Base-by-base conservation (phyloP, 495 filamentous ascomycete species). In the Xanthoparmelia taractica region DNA sequence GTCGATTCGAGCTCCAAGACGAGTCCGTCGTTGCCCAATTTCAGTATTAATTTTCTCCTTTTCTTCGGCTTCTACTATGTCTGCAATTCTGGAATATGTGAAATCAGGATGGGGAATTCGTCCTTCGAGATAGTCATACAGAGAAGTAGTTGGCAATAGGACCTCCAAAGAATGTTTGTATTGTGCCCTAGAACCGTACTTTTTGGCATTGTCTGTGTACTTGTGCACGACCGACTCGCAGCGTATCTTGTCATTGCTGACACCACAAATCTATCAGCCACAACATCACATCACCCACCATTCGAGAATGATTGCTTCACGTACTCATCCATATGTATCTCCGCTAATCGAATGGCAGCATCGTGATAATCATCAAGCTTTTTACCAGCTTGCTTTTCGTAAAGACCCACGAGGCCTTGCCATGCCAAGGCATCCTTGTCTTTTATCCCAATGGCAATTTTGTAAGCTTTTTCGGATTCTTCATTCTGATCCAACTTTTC, bases 1-100 rank as follows among this genome's bases (percentile, higher is more conserved):
- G 33, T 81, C 87, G 63, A 93, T 78, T 34, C 82, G 86, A 27
- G 92, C 91, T 54, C 94, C 95, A 17, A 98, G 81, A 25, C 94
- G 85, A 27, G 92, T 96, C 58, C 92, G 83, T 17, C 94, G 84
- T 70, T 93, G 90, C 25, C 87, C 91, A 66, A 97, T 96, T 60
- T 96, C 85, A 27, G 84, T 88, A 71, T 96, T 97, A 70, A 97
- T 94, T 36, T 82, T 85, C 71, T 94, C 89, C 68, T 87, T 94
- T 73, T 98, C 95, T 45, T 95, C 91, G 1, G 81, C 71, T 69
- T 97, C 94, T 20, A 87, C 79, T 58, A 96, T 87, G 57, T 96
- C 86, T n/a, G 89, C 89, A 58, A 97, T 79, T 40, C 83, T 88
- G 59, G 83, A 83, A 74, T 94, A 97, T 5, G 92, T 96, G 36